phyloP scores from a whole-genome alignment of 1,284 basidiomycete species.

The Agroathelia rolfsii region DNA sequence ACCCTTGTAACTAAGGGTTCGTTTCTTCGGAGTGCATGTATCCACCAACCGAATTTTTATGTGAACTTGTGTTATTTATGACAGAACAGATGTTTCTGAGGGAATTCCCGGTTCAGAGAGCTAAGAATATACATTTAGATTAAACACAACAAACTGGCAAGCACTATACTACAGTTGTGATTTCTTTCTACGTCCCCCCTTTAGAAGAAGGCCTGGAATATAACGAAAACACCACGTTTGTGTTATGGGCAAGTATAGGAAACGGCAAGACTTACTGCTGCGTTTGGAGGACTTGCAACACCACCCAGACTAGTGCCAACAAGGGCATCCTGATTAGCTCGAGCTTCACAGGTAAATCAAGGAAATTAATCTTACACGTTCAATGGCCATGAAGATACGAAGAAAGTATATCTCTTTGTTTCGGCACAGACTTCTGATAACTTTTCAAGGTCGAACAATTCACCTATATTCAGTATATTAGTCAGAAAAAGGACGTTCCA shows the following conservation, averaged over 20 bases:
- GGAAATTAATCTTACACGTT: constrained; percentile 41
- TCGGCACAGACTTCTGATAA: constrained; percentile 46
- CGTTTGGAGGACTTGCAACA: constrained; percentile 58
- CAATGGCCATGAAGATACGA: constrained; percentile 66
- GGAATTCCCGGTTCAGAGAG: too few species aligned
- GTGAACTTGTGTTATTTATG: too few species aligned
- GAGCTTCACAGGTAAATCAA: constrained; percentile 1
- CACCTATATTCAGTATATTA: constrained; percentile 28
- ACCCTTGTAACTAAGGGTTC: too few species aligned
- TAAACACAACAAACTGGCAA: too few species aligned
- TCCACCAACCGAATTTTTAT: too few species aligned
- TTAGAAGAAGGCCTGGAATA: constrained; percentile 23
- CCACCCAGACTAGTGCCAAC: constrained; percentile 42
- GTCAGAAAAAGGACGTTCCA: constrained; percentile 3
- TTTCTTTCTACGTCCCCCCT: too few species aligned
- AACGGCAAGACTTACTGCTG: constrained; percentile 39
- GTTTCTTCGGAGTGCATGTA: too few species aligned
- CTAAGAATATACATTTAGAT: too few species aligned
- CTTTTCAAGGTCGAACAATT: constrained; percentile 61
- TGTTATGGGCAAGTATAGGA: neutral
- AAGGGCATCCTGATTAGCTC: constrained; percentile 1
- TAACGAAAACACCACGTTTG: too few species aligned
- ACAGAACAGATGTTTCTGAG: too few species aligned
- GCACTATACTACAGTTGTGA: too few species aligned
- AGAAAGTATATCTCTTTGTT: constrained; percentile 56